These are phyloP conservation scores for Silybum marianum DNA, from an alignment of 129 eudicot genomes.

Conservation along the genomic window DNA sequence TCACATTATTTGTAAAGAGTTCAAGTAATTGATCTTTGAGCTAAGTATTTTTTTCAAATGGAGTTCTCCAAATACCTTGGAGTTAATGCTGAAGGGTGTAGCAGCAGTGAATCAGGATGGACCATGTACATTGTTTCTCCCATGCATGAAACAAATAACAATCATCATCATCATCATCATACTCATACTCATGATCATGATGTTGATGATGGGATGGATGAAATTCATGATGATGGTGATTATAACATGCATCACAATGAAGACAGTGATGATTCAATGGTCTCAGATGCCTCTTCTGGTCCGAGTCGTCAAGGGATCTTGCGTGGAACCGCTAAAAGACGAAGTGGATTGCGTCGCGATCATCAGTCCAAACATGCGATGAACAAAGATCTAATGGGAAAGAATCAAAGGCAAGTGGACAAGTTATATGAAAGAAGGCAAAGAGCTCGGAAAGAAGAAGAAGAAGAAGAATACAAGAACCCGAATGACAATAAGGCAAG, in stretches of 20 bases:
- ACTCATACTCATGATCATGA: background rate
- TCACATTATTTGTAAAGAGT: constrained; percentile 6
- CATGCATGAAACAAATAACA: constrained; percentile 29
- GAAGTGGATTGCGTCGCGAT: constrained; percentile 29
- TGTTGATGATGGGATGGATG: constrained; percentile 11
- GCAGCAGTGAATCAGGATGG: constrained; percentile 95
- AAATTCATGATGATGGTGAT: constrained; percentile 18
- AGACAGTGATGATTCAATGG: constrained; percentile 77
- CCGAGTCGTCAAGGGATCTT: constrained; percentile 44
- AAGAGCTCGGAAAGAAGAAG: constrained; percentile 43
- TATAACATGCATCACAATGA: constrained; percentile 36
- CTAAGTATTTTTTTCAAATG: constrained; percentile 31
- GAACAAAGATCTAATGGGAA: constrained; percentile 5
- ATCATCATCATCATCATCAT: constrained; percentile 17
- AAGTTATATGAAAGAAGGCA: constrained; percentile 36
- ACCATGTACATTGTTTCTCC: constrained; percentile 74
- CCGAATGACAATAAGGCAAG: constrained; percentile 36
- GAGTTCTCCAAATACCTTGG: constrained; percentile 47
- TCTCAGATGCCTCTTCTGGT: constrained; percentile 87
- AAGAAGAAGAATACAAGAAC: constrained; percentile 36
- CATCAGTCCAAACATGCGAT: constrained; percentile 17
- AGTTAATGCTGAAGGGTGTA: constrained; percentile 63
- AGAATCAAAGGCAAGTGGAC: constrained; percentile 44
- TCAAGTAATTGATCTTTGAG: constrained; percentile 6
- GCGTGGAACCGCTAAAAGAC: constrained; percentile 26